Evolutionary conservation across 768 basidiomycete genomes (phyloP).

Genomic region (Artomyces pyxidatus): DNA sequence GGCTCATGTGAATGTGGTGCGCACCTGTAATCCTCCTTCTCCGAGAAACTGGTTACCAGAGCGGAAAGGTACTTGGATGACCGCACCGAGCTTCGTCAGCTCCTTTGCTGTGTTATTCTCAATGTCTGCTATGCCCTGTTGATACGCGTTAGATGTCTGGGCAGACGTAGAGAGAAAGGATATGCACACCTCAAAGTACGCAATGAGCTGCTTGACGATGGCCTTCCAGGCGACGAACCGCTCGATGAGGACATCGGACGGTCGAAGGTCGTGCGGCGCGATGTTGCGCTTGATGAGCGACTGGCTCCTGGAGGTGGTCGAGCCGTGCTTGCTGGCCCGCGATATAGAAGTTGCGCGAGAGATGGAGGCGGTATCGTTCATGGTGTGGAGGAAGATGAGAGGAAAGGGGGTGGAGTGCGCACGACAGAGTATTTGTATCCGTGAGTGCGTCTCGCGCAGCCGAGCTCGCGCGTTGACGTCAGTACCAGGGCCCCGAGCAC

Average conservation of each 20-base stretch:
- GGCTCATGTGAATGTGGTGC: slow-evolving; percentile 10
- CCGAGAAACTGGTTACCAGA: slow-evolving; percentile 96
- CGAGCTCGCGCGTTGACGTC: too few relatives aligned
- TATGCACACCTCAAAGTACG: slow-evolving; percentile 65
- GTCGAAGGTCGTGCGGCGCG: slow-evolving; percentile 80
- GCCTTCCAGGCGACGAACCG: slow-evolving; percentile 92
- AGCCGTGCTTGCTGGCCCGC: slow-evolving; percentile 52
- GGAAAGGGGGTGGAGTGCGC: not conserved
- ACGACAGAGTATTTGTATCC: not conserved
- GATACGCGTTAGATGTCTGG: not conserved
- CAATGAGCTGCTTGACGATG: slow-evolving; percentile 92
- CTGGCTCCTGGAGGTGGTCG: slow-evolving; percentile 71
- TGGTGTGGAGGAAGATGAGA: slow-evolving; percentile 15
- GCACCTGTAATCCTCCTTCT: slow-evolving; percentile 87
- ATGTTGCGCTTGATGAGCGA: slow-evolving; percentile 94
- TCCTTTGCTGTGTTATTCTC: slow-evolving; percentile 93
- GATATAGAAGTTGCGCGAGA: slow-evolving; percentile 72
- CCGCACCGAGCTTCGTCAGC: slow-evolving; percentile 85
- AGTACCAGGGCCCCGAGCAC: too few relatives aligned
- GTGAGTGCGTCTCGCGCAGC: too few relatives aligned
- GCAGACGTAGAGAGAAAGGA: not conserved
- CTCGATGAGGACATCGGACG: slow-evolving; percentile 95
- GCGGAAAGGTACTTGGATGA: slow-evolving; percentile 95
- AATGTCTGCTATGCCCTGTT: slow-evolving; percentile 67
- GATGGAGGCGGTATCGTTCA: slow-evolving; percentile 40